Evolutionary conservation across 75 land plant genomes (phyloP), one percentile per base, ranked within the genome.

Genomic region (Isoetes taiwanensis): DNA sequence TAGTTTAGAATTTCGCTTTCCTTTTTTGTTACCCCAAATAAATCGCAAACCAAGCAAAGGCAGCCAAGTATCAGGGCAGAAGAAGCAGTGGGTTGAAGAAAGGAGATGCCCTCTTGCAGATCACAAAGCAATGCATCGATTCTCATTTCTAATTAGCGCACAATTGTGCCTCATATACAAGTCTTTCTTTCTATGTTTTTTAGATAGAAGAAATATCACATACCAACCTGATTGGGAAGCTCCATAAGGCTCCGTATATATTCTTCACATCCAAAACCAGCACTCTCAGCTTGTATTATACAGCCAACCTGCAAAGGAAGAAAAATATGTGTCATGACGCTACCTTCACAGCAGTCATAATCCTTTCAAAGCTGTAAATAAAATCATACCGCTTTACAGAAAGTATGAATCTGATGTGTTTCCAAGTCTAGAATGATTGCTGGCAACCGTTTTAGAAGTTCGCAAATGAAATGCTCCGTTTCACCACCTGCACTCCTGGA

Each of bases 401-500:
- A 46, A 8, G 50, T 46, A 46, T 46, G 50, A 23, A 46, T 46
- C 50, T 46, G 50, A 46, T 46, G 50, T 19, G 16, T 46, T 46
- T 46, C 50, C 5, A 46, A 23, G n/a, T 46, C 50, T 19, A 46
- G 16, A 46, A 46, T 46, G 23, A 46, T 46, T 19, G 25, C 25
- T 46, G 50, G 50, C 4, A 46, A 23, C n/a, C 16, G 4, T 23
- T 46, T 46, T 19, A 46, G 23, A n/a, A 46, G 50, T 23, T 46
- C 38, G 16, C 50, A 46, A 16, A 46, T 23, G 50, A 46, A 46
- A 8, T 19, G 50, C 50, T 46, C 50, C 16, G 50, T 8, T 23
- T 46, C 50, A 19, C 50, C 50, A 46, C 50, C 50, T 46, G 50
- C 21, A 46, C 50, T 5, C 50, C 50, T 19, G 50, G 50, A 46